These are phyloP conservation scores for Penicillium sp. DNA, from an alignment of 2,329 filamentous ascomycete genomes.

Conservation along the genomic window DNA sequence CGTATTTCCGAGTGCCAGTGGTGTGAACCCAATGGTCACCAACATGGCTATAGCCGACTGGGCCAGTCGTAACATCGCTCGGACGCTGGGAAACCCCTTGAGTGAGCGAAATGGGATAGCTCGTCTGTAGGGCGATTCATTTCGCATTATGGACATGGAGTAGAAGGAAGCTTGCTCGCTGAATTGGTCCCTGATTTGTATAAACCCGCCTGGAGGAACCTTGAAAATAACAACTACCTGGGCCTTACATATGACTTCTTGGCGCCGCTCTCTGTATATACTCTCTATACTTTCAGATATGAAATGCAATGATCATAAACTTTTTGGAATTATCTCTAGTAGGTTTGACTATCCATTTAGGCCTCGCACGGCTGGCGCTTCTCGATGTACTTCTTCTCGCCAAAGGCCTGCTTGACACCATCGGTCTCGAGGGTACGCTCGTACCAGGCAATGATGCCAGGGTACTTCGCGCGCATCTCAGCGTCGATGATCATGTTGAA, in stretches of 20 bases:
- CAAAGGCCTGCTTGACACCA: slow-evolving; percentile 27
- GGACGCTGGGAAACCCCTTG: slow-evolving; percentile 21
- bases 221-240: background rate
- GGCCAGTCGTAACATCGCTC: slow-evolving; percentile 40
- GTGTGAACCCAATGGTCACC: slow-evolving; percentile 51
- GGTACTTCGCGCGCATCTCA: slow-evolving; percentile 26
- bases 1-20: slow-evolving; percentile 48
- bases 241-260: background rate
- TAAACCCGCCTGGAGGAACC: background rate
- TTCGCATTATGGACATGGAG: background rate
- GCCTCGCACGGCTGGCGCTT: slow-evolving; percentile 16
- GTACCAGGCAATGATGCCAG: slow-evolving; percentile 23
- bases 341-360: background rate
- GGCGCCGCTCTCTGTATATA: background rate
- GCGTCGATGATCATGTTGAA: slow-evolving; percentile 23
- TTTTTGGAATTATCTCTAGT: background rate
- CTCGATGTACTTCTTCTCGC: slow-evolving; percentile 24
- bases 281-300: background rate
- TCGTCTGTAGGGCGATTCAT: slow-evolving; percentile 17
- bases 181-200: too few species aligned
- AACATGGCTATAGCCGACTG: slow-evolving; percentile 49
- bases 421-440: slow-evolving; percentile 19
- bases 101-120: slow-evolving; percentile 17
- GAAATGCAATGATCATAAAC: background rate
- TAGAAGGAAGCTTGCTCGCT: background rate